Evolutionary conservation across 306 rosid genomes (phyloP).

Genomic region (Medicago ruthenica): DNA sequence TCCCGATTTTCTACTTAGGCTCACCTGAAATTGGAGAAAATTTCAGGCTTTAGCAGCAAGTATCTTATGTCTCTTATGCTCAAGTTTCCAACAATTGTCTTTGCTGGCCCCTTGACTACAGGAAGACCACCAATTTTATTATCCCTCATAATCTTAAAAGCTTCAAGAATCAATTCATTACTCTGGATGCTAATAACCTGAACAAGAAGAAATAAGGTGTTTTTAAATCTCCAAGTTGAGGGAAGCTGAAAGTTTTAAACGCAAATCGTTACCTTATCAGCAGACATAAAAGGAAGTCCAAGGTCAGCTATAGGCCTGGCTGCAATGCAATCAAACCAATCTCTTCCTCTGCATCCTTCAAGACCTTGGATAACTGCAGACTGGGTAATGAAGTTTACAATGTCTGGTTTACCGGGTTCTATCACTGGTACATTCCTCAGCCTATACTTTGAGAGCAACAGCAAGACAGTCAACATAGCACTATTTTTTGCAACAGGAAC

Average conservation of each 20-base stretch:
- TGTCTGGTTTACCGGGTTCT: slow-evolving; percentile 71
- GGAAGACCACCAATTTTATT: slow-evolving; percentile 85
- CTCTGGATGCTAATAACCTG: slow-evolving; percentile 74
- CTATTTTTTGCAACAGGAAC: slow-evolving; percentile 72
- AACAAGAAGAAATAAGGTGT: slow-evolving; percentile 34
- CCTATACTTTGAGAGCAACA: slow-evolving; percentile 90
- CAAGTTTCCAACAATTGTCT: slow-evolving; percentile 74
- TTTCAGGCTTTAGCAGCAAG: slow-evolving; percentile 74
- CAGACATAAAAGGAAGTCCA: slow-evolving; percentile 90
- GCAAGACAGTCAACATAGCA: slow-evolving; percentile 77
- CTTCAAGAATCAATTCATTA: slow-evolving; percentile 77
- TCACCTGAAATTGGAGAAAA: slow-evolving; percentile 86
- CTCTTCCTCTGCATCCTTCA: slow-evolving; percentile 73
- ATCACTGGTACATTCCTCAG: slow-evolving; percentile 88
- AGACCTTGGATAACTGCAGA: slow-evolving; percentile 94
- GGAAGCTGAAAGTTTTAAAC: slow-evolving; percentile 18
- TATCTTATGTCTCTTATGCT: slow-evolving; percentile 78
- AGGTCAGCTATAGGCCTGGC: slow-evolving; percentile 63
- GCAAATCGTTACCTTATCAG: slow-evolving; percentile 57
- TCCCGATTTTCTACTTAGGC: slow-evolving; percentile 24
- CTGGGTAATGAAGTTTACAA: slow-evolving; percentile 86
- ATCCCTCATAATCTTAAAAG: slow-evolving; percentile 89
- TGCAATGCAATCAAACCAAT: slow-evolving; percentile 88
- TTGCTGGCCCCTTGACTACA: slow-evolving; percentile 69
- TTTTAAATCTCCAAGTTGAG: slow-evolving; percentile 29